These are phyloP conservation scores for Fusarium nanum DNA, from an alignment of 2,329 filamentous ascomycete species.

Conservation along the genomic window DNA sequence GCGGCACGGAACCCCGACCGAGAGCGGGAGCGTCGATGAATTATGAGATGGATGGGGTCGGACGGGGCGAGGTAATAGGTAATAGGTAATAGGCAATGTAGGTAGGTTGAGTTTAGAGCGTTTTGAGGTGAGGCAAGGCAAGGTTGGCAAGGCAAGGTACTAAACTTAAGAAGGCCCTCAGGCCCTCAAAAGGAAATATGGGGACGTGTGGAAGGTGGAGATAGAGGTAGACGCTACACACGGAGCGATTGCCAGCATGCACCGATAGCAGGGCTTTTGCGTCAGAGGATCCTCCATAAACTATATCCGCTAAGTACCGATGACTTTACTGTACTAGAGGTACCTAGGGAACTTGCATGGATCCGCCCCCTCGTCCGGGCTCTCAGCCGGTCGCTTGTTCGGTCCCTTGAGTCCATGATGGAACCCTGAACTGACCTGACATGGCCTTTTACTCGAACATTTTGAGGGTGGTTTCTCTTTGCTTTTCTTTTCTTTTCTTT, in stretches of 20 bases:
- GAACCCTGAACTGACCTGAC: constrained; percentile 17
- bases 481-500: constrained; percentile 11
- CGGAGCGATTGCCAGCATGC: constrained; percentile 16
- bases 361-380: constrained; percentile 5
- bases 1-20: constrained; percentile 41
- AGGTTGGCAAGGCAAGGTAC: constrained; percentile 26
- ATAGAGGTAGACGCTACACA: constrained; percentile 29
- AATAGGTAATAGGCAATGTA: background rate
- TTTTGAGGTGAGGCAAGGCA: constrained; percentile 38
- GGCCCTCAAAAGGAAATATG: constrained; percentile 26
- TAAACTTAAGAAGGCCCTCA: constrained; percentile 38
- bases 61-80: constrained; percentile 40
- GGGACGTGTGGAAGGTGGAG: constrained; percentile 22
- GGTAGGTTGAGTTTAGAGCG: constrained; percentile 42
- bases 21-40: constrained; percentile 39
- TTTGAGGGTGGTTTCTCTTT: constrained; percentile 9
- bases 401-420: constrained; percentile 28
- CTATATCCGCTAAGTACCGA: constrained; percentile 22
- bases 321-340: constrained; percentile 4
- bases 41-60: constrained; percentile 41
- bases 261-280: constrained; percentile 18
- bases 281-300: constrained; percentile 6
- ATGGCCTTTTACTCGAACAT: background rate
- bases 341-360: background rate
- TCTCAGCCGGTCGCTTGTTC: constrained; percentile 30